Evolutionary conservation across 1,139 yeast genomes (phyloP).

Genomic region (Lipomyces yarrowii): DNA sequence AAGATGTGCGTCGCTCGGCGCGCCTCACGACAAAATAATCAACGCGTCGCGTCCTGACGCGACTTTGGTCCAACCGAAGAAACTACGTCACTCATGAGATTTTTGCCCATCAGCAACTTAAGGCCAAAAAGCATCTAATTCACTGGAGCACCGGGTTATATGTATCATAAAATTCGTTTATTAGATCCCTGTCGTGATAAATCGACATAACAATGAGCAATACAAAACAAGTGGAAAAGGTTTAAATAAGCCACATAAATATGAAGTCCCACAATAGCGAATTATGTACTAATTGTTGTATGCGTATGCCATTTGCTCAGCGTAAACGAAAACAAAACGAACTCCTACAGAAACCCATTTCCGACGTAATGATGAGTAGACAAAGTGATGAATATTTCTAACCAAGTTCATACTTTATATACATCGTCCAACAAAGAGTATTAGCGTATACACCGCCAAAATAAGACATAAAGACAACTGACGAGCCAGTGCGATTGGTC

Average conservation of each 20-base stretch:
- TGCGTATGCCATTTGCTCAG: not conserved
- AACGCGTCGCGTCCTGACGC: not conserved
- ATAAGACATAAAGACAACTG: not conserved
- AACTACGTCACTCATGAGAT: too few relatives aligned
- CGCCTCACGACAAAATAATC: too few relatives aligned
- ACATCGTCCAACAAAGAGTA: not conserved
- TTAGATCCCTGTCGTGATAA: not conserved
- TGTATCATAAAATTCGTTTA: not conserved
- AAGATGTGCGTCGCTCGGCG: too few relatives aligned
- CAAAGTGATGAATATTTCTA: not conserved
- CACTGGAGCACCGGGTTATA: not conserved
- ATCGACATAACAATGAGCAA: not conserved
- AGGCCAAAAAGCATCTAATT: not conserved
- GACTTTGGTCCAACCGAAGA: not conserved
- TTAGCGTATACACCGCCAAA: not conserved
- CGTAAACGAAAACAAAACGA: not conserved
- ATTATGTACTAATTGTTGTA: not conserved
- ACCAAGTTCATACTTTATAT: not conserved
- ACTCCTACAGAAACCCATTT: slow-evolving; percentile 1
- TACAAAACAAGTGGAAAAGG: not conserved
- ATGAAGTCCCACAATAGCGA: not conserved
- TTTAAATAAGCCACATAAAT: not conserved
- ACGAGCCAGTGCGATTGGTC: not conserved
- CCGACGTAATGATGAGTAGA: not conserved
- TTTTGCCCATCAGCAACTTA: too few relatives aligned